A percentile compares a stretch with the other conserved stretches of the same genome.
phyloP scores from a whole-genome alignment of 345 rosid species.

The Syzygium aqueum region DNA sequence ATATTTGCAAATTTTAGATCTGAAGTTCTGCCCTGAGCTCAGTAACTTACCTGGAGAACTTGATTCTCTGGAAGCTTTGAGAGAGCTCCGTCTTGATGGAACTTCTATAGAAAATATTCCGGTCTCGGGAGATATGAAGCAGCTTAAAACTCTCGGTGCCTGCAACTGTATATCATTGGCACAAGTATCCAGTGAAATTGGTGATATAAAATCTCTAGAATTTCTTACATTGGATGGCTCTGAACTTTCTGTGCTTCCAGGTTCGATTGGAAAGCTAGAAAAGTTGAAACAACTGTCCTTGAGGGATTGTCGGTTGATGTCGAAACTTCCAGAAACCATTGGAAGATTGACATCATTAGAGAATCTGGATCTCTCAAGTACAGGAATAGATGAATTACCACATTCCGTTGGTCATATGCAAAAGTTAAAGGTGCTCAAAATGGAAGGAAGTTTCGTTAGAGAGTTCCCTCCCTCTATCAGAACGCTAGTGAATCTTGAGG shows the following conservation, averaged over 20 bases:
- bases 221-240: background rate
- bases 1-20: background rate
- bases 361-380: background rate
- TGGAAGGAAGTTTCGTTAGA: background rate
- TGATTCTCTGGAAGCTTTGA: background rate
- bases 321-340: background rate
- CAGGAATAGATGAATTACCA: background rate
- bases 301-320: background rate
- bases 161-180: background rate
- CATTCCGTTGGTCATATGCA: background rate
- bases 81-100: background rate
- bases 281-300: background rate
- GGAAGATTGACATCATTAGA: background rate
- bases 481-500: background rate
- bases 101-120: background rate
- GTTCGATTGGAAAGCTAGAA: background rate
- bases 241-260: background rate
- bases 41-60: background rate
- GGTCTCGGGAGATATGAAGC: background rate
- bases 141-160: background rate
- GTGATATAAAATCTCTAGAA: background rate
- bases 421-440: background rate
- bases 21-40: background rate
- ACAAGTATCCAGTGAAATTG: background rate
- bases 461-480: background rate